Conservation (phyloP, 495 filamentous ascomycete species). For the Annulohypoxylon bovei region DNA sequence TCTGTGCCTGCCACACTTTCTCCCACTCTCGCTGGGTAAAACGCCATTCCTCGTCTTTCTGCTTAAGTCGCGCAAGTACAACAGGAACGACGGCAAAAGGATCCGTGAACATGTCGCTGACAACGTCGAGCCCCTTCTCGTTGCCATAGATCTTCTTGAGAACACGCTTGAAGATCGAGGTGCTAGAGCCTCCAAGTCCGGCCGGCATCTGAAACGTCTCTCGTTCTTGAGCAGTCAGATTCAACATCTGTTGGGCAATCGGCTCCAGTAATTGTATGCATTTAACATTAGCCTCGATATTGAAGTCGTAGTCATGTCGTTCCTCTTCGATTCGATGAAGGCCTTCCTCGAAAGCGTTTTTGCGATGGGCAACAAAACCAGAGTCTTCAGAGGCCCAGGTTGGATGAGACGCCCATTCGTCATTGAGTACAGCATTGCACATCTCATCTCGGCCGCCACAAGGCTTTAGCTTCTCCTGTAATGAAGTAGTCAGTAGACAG, state of each 20-base stretch:
- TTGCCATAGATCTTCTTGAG: conserved; percentile 98
- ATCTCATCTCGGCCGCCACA: conserved; percentile 95
- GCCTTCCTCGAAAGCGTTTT: conserved; percentile 92
- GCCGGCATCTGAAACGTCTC: conserved; percentile 76
- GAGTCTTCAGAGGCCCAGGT: conserved; percentile 99
- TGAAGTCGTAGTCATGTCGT: conserved; percentile 97
- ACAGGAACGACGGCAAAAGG: conserved; percentile 87
- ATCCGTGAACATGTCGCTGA: conserved; percentile 80
- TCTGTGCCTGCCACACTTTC: conserved; percentile 97
- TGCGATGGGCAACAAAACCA: conserved; percentile 96
- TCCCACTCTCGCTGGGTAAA: conserved; percentile 97
- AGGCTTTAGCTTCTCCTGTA: conserved; percentile 78
- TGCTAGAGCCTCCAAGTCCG: conserved; percentile 90
- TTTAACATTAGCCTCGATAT: conserved; percentile 91
- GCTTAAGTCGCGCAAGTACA: conserved; percentile 85
- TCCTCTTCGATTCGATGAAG: conserved; percentile 98
- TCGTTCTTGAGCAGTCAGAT: conserved; percentile 76
- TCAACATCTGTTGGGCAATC: conserved; percentile 85
- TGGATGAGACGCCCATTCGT: conserved; percentile 98
- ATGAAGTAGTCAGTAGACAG: conserved; percentile 14
- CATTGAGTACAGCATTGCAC: conserved; percentile 90
- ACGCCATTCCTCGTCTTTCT: conserved; percentile 96
- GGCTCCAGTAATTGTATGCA: conserved; percentile 96
- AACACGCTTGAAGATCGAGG: conserved; percentile 93
- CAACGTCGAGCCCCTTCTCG: conserved; percentile 82